Percentiles rank a stretch among this genome's conserved stretches.
Conservation (phyloP, 1,284 basidiomycete genomes). For the Ustilago tritici region DNA sequence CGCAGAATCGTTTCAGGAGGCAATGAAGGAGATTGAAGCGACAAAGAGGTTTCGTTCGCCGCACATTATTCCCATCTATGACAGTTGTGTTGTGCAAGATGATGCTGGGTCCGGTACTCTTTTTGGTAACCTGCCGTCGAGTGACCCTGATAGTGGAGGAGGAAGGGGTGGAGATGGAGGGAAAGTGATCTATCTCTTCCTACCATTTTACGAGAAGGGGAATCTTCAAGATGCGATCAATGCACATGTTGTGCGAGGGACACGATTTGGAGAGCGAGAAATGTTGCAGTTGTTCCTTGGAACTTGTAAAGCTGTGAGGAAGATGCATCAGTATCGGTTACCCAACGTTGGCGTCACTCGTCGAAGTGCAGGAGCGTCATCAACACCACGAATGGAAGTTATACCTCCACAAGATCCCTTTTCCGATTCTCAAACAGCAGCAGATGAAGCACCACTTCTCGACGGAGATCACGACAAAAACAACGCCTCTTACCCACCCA, state of each 20-base stretch:
- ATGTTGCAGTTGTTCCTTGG: constrained; percentile 91
- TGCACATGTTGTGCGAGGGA: constrained; percentile 83
- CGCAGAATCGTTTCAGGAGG: constrained; percentile 63
- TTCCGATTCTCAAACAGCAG: constrained; percentile 23
- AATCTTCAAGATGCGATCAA: constrained; percentile 97
- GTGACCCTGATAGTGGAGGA: constrained; percentile 51
- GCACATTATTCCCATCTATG: constrained; percentile 66
- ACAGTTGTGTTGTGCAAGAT: constrained; percentile 67
- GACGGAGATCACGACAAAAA: constrained; percentile 72
- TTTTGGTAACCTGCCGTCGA: constrained; percentile 56
- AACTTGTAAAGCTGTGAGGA: constrained; percentile 89
- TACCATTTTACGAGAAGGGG: constrained; percentile 83
- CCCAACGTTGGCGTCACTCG: constrained; percentile 45
- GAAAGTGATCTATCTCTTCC: constrained; percentile 73
- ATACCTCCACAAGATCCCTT: constrained; percentile 48
- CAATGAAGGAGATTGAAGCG: constrained; percentile 69
- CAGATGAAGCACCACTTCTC: constrained; percentile 51
- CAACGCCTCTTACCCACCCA: constrained; percentile 54
- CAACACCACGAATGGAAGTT: constrained; percentile 37
- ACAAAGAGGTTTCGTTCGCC: constrained; percentile 67
- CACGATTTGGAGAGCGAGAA: constrained; percentile 85
- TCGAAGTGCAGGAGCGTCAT: constrained; percentile 11
- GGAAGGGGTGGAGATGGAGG: constrained; percentile 40
- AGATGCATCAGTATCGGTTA: constrained; percentile 79
- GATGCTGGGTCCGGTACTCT: constrained; percentile 44